These are phyloP conservation scores for Psophocarpus tetragonolobus DNA, from an alignment of 306 rosid species.

Conservation along the genomic window DNA sequence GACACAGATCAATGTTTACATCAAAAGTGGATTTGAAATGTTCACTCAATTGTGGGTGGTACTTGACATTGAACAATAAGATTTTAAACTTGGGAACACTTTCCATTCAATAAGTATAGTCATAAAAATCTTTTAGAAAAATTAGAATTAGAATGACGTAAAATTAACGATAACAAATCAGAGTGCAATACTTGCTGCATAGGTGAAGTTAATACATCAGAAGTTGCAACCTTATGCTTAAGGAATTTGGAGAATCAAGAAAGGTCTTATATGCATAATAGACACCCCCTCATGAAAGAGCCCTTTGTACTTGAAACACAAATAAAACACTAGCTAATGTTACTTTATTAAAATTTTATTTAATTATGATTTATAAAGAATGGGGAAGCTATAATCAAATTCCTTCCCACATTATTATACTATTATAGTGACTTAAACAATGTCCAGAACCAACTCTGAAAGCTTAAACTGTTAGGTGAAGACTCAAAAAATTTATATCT, in stretches of 20 bases:
- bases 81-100: not conserved
- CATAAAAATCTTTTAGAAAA: not conserved
- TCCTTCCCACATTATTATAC: not conserved
- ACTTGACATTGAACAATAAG: constrained; percentile 7
- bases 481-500: not conserved
- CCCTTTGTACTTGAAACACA: not conserved
- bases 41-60: not conserved
- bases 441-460: not conserved
- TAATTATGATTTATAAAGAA: constrained; percentile 3
- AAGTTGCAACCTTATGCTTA: not conserved
- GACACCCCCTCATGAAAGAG: not conserved
- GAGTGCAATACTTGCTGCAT: not conserved
- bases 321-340: not conserved
- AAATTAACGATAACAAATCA: too few species aligned
- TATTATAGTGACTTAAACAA: not conserved
- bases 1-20: not conserved
- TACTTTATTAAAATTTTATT: not conserved
- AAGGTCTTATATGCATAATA: not conserved
- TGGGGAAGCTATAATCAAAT: not conserved
- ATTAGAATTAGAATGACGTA: not conserved
- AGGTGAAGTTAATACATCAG: not conserved
- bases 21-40: constrained; percentile 9
- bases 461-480: not conserved
- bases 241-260: not conserved
- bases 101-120: not conserved